Evolutionary conservation across 163 green algal species (phyloP), one percentile per base, ranked within the genome.

Genomic region (Chlorella variabilis): DNA sequence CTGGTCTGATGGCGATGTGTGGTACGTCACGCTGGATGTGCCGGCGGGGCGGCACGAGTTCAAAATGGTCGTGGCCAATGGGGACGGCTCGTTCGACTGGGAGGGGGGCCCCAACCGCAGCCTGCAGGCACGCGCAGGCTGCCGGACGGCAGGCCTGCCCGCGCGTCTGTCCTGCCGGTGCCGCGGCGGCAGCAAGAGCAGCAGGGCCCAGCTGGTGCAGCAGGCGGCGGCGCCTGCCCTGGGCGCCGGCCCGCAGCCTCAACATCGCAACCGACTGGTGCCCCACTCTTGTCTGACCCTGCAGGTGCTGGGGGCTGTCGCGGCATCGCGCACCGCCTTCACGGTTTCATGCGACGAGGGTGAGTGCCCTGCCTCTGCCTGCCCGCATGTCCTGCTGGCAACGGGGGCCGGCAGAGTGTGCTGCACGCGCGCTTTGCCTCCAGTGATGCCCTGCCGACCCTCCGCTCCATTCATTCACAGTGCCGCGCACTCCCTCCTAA

Each of bases 1-100:
- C 11, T 77, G 69, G 69, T 63, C 27, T 15, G 69, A 77, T 3
- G 69, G 69, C 17, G 69, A 77, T 34, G 48, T 77, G 69, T 77
- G 69, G 69, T 36, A 49, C 4, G 42, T 63, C 4, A 36, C n/a
- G 29, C 45, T 63, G 29, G 69, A 77, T 31, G n/a, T 77, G 29
- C 69, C 69, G 2, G 69, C 45, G 6, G 69, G 69, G 4, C 27
- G 54, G 45, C 69, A 77, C 45, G 69, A 77, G 69, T 77, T 65
- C 69, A 77, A 77, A 45, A 29, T 62, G 45, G 69, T 58, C 8
- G 69, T 77, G 69, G 69, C 42, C 2, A 42, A 45, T 21, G 29
- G 54, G 4, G 42, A 62, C 27, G 45, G 20, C 9, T 41, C 59
- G 2, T 36, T 48, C 3, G 69, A 77, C 27, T 77, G 69, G 69